A percentile compares a stretch with the other conserved stretches of the same genome.
phyloP scores from a whole-genome alignment of 495 filamentous ascomycete genomes.

The Penicillium malachiteum region DNA sequence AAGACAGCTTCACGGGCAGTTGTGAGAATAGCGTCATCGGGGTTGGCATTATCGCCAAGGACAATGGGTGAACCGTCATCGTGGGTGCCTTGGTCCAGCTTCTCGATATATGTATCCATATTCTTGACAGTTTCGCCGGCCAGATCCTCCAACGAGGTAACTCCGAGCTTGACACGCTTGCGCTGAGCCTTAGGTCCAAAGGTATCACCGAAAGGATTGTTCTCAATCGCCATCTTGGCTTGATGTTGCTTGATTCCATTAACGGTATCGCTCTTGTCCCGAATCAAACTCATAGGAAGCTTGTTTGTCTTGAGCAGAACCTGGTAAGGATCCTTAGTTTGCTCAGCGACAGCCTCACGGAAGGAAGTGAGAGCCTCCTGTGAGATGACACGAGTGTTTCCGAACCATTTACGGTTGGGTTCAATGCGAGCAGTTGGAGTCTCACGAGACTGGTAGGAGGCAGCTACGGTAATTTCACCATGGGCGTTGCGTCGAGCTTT shows the following conservation, averaged over 20 bases:
- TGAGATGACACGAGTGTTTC: slow-evolving; percentile 68
- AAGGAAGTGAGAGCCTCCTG: slow-evolving; percentile 73
- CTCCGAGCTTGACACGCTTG: slow-evolving; percentile 85
- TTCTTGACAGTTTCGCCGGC: slow-evolving; percentile 73
- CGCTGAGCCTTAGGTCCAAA: slow-evolving; percentile 93
- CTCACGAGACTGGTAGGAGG: slow-evolving; percentile 76
- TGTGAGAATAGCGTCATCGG: slow-evolving; percentile 53
- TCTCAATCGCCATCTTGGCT: slow-evolving; percentile 92
- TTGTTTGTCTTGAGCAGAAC: slow-evolving; percentile 94
- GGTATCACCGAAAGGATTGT: slow-evolving; percentile 78
- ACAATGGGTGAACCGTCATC: slow-evolving; percentile 65
- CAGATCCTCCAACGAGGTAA: slow-evolving; percentile 76
- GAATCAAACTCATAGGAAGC: slow-evolving; percentile 78
- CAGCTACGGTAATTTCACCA: slow-evolving; percentile 78
- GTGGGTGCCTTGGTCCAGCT: slow-evolving; percentile 67
- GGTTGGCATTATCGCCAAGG: slow-evolving; percentile 48
- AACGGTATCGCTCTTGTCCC: slow-evolving; percentile 54
- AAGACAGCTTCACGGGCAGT: slow-evolving; percentile 87
- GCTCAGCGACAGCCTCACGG: slow-evolving; percentile 87
- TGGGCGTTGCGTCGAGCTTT: slow-evolving; percentile 70
- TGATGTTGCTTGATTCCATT: slow-evolving; percentile 89
- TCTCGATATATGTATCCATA: slow-evolving; percentile 76
- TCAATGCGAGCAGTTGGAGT: slow-evolving; percentile 85
- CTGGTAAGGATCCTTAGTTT: slow-evolving; percentile 85
- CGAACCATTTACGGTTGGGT: slow-evolving; percentile 88